phyloP scores from a whole-genome alignment of 495 filamentous ascomycete species.

The Neohortaea acidophila region DNA sequence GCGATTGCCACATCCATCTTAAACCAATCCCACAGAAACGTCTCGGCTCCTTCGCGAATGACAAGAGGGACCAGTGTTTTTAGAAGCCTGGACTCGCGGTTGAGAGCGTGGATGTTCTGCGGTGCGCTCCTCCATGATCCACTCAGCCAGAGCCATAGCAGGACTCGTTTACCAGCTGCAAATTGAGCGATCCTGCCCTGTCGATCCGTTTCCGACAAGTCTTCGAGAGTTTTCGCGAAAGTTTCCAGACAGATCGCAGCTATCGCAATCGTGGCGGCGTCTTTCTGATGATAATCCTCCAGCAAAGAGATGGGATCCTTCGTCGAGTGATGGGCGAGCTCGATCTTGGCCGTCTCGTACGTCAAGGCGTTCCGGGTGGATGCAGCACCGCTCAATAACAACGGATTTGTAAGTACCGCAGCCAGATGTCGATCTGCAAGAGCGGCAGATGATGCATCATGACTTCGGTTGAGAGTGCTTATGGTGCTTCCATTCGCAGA shows the following conservation, averaged over 20 bases:
- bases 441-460: constrained; percentile 8
- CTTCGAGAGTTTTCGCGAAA: constrained; percentile 1
- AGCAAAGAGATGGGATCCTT: constrained; percentile 12
- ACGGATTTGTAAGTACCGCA: constrained; percentile 12
- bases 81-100: neutral
- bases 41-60: constrained; percentile 7
- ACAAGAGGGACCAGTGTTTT: neutral
- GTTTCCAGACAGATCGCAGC: constrained; percentile 6
- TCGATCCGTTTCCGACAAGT: neutral
- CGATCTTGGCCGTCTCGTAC: neutral
- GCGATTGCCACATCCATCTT: neutral
- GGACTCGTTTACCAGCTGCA: constrained; percentile 4
- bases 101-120: constrained; percentile 3
- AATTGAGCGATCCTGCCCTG: neutral
- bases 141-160: too few species aligned
- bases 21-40: constrained; percentile 14
- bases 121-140: constrained; percentile 4
- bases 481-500: neutral
- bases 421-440: constrained; percentile 14
- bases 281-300: constrained; percentile 11
- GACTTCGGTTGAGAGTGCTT: neutral
- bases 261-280: constrained; percentile 7
- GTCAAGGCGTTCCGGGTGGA: neutral
- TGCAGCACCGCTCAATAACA: neutral
- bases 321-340: neutral